A percentile compares a stretch with the other conserved stretches of the same genome.
phyloP scores from a whole-genome alignment of 2,329 filamentous ascomycete species.

The Apiospora koreana region DNA sequence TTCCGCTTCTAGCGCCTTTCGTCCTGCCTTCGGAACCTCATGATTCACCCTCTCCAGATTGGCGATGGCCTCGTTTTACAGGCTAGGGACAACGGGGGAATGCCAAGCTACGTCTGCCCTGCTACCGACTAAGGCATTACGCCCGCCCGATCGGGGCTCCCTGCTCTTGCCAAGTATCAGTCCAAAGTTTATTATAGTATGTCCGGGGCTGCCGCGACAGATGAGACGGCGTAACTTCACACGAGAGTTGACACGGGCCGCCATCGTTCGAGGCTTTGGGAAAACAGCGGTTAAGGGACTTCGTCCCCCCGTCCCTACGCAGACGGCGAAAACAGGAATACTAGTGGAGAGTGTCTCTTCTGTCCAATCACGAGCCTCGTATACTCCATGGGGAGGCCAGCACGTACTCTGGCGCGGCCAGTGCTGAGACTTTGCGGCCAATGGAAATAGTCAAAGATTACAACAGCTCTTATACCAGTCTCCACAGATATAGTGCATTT shows the following conservation, averaged over 20 bases:
- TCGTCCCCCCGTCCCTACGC: not conserved
- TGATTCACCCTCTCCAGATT: too few species aligned
- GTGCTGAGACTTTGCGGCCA: not conserved
- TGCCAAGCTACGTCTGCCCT: not conserved
- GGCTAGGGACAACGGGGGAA: not conserved
- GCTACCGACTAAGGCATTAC: not conserved
- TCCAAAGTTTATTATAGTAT: not conserved
- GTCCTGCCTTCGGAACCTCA: too few species aligned
- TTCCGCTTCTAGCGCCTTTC: not conserved
- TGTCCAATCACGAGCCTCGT: not conserved
- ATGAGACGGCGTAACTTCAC: not conserved
- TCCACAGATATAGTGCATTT: not conserved
- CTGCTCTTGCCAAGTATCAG: not conserved
- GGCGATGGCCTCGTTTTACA: too few species aligned
- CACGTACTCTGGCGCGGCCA: not conserved
- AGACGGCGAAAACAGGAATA: not conserved
- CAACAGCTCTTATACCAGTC: not conserved
- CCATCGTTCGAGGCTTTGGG: not conserved
- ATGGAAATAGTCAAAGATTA: not conserved
- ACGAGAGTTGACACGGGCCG: not conserved
- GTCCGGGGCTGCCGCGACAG: not conserved
- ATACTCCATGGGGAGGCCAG: not conserved
- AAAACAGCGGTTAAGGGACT: not conserved
- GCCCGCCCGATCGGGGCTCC: not conserved
- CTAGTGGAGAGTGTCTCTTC: not conserved